Conservation (phyloP, 306 rosid species). For the Mucuna pruriens region DNA sequence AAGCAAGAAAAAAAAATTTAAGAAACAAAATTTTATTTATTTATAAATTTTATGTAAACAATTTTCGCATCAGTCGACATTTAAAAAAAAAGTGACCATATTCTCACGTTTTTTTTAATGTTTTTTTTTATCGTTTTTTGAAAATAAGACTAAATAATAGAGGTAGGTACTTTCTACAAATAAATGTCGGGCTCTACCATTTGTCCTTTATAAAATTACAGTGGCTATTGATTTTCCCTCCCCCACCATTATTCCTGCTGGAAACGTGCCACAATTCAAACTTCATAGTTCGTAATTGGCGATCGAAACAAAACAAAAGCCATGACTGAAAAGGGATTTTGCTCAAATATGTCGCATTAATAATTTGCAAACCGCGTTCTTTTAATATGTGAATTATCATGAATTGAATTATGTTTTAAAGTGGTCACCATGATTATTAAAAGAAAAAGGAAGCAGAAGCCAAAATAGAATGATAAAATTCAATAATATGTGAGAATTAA, state of each 20-base stretch:
- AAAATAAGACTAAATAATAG: background rate
- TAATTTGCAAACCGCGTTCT: background rate
- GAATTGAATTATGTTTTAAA: too few species aligned
- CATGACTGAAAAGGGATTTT: background rate
- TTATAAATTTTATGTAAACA: background rate
- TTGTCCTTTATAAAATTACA: constrained; percentile 1
- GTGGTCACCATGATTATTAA: too few species aligned
- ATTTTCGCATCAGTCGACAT: background rate
- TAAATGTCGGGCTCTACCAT: background rate
- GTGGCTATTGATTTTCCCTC: background rate
- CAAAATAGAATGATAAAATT: too few species aligned
- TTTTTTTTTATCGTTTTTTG: background rate
- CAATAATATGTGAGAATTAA: too few species aligned
- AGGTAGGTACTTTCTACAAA: background rate
- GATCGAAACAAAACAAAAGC: background rate
- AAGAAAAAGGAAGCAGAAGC: too few species aligned
- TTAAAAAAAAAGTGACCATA: background rate
- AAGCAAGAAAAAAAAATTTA: background rate
- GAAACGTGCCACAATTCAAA: background rate
- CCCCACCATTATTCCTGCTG: background rate
- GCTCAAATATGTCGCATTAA: background rate
- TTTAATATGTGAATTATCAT: background rate
- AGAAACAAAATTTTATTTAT: background rate
- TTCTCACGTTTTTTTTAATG: background rate
- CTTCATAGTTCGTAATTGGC: background rate